A percentile compares a stretch with the other conserved stretches of the same genome.
Evolutionary conservation across 2,329 filamentous ascomycete species (phyloP).

Genomic region (Monilinia fructigena): DNA sequence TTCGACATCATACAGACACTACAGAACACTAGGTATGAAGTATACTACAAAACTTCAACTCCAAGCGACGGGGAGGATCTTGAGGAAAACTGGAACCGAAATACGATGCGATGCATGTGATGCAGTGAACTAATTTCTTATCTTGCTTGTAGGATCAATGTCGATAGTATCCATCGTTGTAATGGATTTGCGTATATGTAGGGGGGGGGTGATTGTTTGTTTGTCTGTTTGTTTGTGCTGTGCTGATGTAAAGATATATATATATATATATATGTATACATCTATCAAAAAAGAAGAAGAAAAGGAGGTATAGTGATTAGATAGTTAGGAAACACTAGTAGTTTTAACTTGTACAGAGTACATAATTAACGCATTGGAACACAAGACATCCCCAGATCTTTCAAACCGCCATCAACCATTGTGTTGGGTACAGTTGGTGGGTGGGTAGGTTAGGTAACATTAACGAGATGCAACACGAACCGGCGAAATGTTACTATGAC

Average conservation of each 20-base stretch:
- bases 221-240: neutral
- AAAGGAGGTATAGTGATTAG: too few species aligned
- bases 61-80: neutral
- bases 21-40: too few species aligned
- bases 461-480: too few species aligned
- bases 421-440: neutral
- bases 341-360: too few species aligned
- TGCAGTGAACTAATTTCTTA: neutral
- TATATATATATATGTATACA: neutral
- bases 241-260: neutral
- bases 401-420: constrained; percentile 1
- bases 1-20: too few species aligned
- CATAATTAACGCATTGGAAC: neutral
- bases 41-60: neutral
- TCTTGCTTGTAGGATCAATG: neutral
- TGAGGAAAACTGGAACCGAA: neutral
- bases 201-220: too few species aligned
- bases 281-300: neutral
- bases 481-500: too few species aligned
- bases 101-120: neutral
- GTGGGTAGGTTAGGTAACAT: too few species aligned
- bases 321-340: too few species aligned
- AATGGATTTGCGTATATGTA: too few species aligned
- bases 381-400: constrained; percentile 8
- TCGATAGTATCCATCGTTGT: too few species aligned